Evolutionary conservation across 345 rosid genomes (phyloP).

Genomic region (Stellera chamaejasme): DNA sequence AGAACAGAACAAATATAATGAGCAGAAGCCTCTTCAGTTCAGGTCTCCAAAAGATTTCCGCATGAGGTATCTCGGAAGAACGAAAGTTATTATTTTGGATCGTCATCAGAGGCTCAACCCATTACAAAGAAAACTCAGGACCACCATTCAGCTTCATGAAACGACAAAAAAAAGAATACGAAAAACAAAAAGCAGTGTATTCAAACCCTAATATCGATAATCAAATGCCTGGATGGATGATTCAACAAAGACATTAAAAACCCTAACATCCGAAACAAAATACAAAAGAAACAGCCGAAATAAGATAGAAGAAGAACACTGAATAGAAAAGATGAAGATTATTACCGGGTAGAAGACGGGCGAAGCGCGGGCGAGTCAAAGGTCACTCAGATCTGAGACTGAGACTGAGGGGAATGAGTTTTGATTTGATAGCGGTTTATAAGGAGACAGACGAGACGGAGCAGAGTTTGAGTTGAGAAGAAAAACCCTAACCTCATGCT

Average conservation of each 20-base stretch:
- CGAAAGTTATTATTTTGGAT: conserved; percentile 28
- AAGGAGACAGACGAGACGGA: neutral
- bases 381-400: too few species aligned
- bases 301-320: neutral
- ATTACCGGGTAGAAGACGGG: neutral
- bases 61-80: conserved; percentile 37
- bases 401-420: neutral
- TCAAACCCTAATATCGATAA: too few species aligned
- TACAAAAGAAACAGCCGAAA: neutral
- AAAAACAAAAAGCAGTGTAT: too few species aligned
- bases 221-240: too few species aligned
- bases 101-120: conserved; percentile 34
- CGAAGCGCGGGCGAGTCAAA: too few species aligned
- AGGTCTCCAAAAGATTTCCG: conserved; percentile 41
- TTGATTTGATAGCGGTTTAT: neutral
- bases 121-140: neutral
- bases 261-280: neutral
- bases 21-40: conserved; percentile 38
- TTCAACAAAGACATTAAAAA: neutral
- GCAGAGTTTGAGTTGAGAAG: too few species aligned
- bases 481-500: neutral
- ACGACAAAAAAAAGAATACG: too few species aligned
- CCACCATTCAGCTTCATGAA: too few species aligned
- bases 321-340: neutral
- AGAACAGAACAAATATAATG: neutral